phyloP scores from a whole-genome alignment of 306 rosid genomes.

The Prunus persica region Prunus_persica_NCBIv2 NC_034014.1:23668001-23668500 shows the following conservation, averaged over 20 bases:
- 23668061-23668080: conserved; percentile 15
- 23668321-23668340: background rate
- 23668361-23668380: conserved; percentile 13
- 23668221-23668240: no score
- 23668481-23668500: background rate
- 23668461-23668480: background rate
- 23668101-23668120: conserved; percentile 21
- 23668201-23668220: no score
- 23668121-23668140: conserved; percentile 18
- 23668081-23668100: conserved; percentile 28
- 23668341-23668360: conserved; percentile 24
- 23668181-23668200: background rate
- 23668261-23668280: no score
- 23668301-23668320: no score
- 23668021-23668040: background rate
- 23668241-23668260: no score
- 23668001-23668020: background rate
- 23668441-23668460: conserved; percentile 30
- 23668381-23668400: conserved; percentile 17
- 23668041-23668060: conserved; percentile 3
- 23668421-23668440: conserved; percentile 34
- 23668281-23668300: no score
- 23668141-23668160: conserved; percentile 25
- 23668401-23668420: conserved; percentile 29
- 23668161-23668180: background rate